A percentile compares a stretch with the other conserved stretches of the same genome.
These are phyloP conservation scores for Boletus sp. DNA, from an alignment of 1,284 basidiomycete genomes.

Conservation along the genomic window DNA sequence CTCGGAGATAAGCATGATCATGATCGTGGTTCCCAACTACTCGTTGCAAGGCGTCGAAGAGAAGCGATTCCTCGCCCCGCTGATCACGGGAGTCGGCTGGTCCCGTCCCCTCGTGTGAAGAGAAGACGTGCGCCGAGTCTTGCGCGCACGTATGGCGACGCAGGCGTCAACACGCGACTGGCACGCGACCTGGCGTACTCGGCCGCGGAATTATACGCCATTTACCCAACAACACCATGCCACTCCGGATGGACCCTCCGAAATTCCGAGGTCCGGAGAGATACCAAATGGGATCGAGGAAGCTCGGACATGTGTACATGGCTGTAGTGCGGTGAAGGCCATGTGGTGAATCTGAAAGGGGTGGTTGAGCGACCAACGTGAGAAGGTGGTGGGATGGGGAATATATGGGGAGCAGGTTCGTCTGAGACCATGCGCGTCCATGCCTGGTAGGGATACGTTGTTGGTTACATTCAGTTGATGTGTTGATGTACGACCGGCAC, in stretches of 20 bases:
- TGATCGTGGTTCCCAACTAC: slow-evolving; percentile 16
- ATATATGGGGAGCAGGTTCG: slow-evolving; percentile 47
- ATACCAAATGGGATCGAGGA: slow-evolving; percentile 28
- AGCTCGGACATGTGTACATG: slow-evolving; percentile 19
- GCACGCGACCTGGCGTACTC: slow-evolving; percentile 28
- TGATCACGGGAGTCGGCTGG: slow-evolving; percentile 13
- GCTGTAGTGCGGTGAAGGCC: slow-evolving; percentile 21
- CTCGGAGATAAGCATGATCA: slow-evolving; percentile 10
- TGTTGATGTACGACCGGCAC: slow-evolving; percentile 19
- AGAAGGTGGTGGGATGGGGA: slow-evolving; percentile 62
- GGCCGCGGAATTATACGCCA: slow-evolving; percentile 53
- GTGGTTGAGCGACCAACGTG: slow-evolving; percentile 43
- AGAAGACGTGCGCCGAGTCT: slow-evolving; percentile 6
- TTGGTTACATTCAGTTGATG: slow-evolving; percentile 6
- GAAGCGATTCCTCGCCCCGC: slow-evolving; percentile 34
- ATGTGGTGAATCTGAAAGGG: slow-evolving; percentile 27
- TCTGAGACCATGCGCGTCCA: slow-evolving; percentile 23
- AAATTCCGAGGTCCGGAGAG: slow-evolving; percentile 50
- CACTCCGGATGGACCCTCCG: slow-evolving; percentile 58
- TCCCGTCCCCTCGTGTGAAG: background rate
- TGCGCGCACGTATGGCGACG: slow-evolving; percentile 10
- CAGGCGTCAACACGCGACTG: slow-evolving; percentile 3
- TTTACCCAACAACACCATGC: slow-evolving; percentile 59
- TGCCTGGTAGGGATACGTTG: slow-evolving; percentile 35
- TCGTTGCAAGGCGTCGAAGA: slow-evolving; percentile 59